Evolutionary conservation across 208 protist species (phyloP), one percentile per base, ranked within the genome.

Genomic region (Acanthamoeba royreba): DNA sequence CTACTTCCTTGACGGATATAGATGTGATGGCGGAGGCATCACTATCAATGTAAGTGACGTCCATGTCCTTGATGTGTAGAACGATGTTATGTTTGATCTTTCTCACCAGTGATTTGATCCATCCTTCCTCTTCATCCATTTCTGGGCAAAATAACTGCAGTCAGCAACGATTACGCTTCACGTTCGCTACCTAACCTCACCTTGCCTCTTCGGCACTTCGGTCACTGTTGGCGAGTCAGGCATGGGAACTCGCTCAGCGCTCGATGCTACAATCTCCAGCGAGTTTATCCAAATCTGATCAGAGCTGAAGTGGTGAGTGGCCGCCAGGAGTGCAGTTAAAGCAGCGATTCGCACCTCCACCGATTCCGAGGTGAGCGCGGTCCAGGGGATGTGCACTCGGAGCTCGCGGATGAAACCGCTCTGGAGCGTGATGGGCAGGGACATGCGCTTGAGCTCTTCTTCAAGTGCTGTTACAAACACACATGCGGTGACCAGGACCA

Each of bases 31-130:
- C 83, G 25, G 28, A 38, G 13, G 83, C 83, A 49, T 55, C 43
- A 43, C 55, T 69, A 66, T 90, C 83, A n/a, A 90, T 69, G 55
- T 72, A 69, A 43, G 83, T 90, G 5, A 90, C 28, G 25, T 38
- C 35, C 40, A 58, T 35, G 42, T 69, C 83, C 22, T 61, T 90
- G 83, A 90, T 43, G 40, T 69, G 83, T 9, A 90, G n/a, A 25
- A 90, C 46, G 42, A 90, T 58, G 55, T 90, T 90, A 35, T 90
- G 83, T 46, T 90, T 90, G 28, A 90, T 55, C 40, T 90, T 90
- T 13, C 83, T n/a, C 35, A 90, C 40, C 9, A 90, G 83, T 15
- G 83, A 61, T 19, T 90, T 90, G 17, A 69, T 46, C 83, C 83
- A 90, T 7, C 83, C 83, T 45, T 90, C 83, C 52, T 90, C 83